Conservation (phyloP, 257 asterid genomes). For the Plantago elongata region DNA sequence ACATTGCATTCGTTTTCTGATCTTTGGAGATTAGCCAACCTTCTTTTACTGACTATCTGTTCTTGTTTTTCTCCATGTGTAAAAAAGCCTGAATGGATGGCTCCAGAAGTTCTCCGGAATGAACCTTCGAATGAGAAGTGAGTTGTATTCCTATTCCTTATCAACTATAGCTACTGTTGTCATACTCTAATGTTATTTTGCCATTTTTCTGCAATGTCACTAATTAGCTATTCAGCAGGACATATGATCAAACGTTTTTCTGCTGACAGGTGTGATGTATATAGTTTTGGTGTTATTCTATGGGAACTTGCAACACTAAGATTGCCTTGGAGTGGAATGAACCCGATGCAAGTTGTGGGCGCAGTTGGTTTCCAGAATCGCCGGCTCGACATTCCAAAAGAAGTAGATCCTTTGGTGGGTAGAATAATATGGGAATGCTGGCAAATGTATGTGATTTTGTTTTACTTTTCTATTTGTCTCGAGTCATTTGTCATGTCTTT, state of each 20-base stretch:
- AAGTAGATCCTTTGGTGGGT: conserved; percentile 86
- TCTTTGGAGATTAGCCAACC: conserved; percentile 16
- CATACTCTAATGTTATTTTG: not conserved
- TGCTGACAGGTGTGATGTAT: conserved; percentile 80
- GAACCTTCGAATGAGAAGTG: conserved; percentile 98
- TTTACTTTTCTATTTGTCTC: not conserved
- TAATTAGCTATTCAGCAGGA: not conserved
- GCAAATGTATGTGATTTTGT: conserved; percentile 66
- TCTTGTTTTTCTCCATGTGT: conserved; percentile 8
- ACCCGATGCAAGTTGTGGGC: conserved; percentile 99
- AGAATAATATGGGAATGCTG: conserved; percentile 98
- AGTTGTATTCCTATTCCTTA: conserved; percentile 28
- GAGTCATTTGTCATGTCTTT: conserved; percentile 2
- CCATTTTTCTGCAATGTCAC: not conserved
- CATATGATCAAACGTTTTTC: conserved; percentile 8
- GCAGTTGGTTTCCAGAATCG: conserved; percentile 98
- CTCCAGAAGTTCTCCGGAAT: conserved; percentile 98
- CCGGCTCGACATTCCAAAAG: conserved; percentile 96
- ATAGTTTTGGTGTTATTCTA: conserved; percentile 92
- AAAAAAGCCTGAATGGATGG: conserved; percentile 99
- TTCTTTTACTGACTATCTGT: not conserved
- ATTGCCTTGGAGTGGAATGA: conserved; percentile 99
- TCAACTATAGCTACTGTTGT: not conserved
- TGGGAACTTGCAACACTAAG: conserved; percentile 97
- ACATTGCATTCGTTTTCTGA: not conserved